Evolutionary conservation across 2,329 filamentous ascomycete genomes (phyloP).

Genomic region (Nectriaceae sp.): DNA sequence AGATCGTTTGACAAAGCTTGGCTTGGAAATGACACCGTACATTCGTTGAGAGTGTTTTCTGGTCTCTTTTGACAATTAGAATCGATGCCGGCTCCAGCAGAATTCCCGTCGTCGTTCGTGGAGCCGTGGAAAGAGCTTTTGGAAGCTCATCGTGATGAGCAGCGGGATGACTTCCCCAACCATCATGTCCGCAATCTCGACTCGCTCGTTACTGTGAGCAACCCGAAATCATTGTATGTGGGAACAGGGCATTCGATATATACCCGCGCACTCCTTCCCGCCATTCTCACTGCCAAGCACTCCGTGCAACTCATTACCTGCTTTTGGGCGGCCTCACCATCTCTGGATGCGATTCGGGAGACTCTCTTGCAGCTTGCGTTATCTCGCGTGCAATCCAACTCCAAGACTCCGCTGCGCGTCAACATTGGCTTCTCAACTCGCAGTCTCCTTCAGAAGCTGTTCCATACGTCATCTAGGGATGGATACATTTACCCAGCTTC

Average conservation of each 20-base stretch:
- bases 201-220: slow-evolving; percentile 50
- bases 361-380: slow-evolving; percentile 61
- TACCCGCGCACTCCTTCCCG: slow-evolving; percentile 57
- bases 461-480: slow-evolving; percentile 64
- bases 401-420: slow-evolving; percentile 52
- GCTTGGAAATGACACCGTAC: too few species aligned
- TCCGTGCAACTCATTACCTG: slow-evolving; percentile 80
- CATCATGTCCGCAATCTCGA: slow-evolving; percentile 47
- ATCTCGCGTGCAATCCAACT: slow-evolving; percentile 30
- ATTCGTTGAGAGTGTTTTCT: too few species aligned
- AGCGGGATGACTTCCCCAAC: slow-evolving; percentile 48
- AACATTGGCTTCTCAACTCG: slow-evolving; percentile 76
- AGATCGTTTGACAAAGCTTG: too few species aligned
- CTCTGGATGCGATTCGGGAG: slow-evolving; percentile 57
- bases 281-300: slow-evolving; percentile 58
- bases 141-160: slow-evolving; percentile 33
- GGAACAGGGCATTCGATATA: slow-evolving; percentile 62
- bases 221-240: slow-evolving; percentile 50
- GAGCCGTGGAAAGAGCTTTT: slow-evolving; percentile 40
- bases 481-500: slow-evolving; percentile 63
- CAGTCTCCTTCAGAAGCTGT: slow-evolving; percentile 72
- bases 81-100: slow-evolving; percentile 14
- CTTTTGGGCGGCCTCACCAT: slow-evolving; percentile 74
- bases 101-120: slow-evolving; percentile 41
- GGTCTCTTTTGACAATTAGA: too few species aligned